phyloP scores from a whole-genome alignment of 129 eudicot genomes.

The Escallonia rubra region DNA sequence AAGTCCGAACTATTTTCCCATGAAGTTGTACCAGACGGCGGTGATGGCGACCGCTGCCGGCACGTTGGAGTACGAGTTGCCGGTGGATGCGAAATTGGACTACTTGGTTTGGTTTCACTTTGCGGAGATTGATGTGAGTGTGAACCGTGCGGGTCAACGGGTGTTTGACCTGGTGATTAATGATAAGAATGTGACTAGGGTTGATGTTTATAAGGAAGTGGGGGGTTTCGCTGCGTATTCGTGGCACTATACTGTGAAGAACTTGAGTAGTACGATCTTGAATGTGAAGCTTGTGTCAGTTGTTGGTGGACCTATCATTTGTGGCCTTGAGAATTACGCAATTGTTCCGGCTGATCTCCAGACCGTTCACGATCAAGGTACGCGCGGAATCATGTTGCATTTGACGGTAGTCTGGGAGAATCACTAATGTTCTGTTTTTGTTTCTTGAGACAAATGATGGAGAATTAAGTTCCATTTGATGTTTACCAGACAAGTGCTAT shows the following conservation, averaged over 20 bases:
- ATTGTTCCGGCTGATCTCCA: constrained; percentile 82
- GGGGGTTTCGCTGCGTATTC: constrained; percentile 85
- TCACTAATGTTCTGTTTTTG: not conserved
- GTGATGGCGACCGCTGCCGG: constrained; percentile 37
- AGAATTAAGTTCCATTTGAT: too few relatives aligned
- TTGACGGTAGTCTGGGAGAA: not conserved
- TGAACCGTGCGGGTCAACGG: constrained; percentile 68
- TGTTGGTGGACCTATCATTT: constrained; percentile 66
- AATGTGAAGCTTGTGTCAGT: constrained; percentile 66
- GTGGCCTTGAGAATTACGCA: constrained; percentile 92
- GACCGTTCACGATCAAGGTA: constrained; percentile 90
- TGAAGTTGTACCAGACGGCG: constrained; percentile 66
- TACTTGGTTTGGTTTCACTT: constrained; percentile 89
- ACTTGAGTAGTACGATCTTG: constrained; percentile 61
- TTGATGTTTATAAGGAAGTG: constrained; percentile 69
- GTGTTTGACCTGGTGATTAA: constrained; percentile 85
- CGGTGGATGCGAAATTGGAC: constrained; percentile 88
- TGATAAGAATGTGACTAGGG: constrained; percentile 60
- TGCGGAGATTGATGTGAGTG: constrained; percentile 82
- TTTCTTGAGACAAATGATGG: not conserved
- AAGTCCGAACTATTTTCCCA: constrained; percentile 71
- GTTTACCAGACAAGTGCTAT: too few relatives aligned
- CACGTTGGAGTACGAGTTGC: constrained; percentile 62
- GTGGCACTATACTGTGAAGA: constrained; percentile 61
- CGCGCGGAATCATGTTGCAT: not conserved